Conservation (phyloP, 2,329 filamentous ascomycete genomes). For the Elsinoe fawcettii region DNA sequence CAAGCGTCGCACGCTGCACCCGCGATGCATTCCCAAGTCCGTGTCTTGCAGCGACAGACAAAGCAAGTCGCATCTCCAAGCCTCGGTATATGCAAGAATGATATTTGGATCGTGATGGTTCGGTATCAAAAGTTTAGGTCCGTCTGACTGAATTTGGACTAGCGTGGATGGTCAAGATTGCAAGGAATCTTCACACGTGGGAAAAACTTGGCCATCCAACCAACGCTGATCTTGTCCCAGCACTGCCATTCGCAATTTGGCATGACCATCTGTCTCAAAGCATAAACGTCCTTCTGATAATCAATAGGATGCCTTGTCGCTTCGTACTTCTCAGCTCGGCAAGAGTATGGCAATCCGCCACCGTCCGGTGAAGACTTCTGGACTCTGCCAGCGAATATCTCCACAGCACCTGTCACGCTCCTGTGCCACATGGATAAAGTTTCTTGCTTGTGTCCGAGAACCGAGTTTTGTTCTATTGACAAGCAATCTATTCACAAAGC, state of each 20-base stretch:
- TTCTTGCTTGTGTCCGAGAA: neutral
- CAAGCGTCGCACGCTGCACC: slow-evolving; percentile 34
- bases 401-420: neutral
- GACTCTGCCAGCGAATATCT: neutral
- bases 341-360: neutral
- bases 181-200: neutral
- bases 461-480: neutral
- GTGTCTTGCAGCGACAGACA: slow-evolving; percentile 9
- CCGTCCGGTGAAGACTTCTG: neutral
- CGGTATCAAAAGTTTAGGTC: neutral
- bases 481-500: neutral
- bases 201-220: neutral
- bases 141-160: neutral
- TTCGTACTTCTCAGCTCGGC: neutral
- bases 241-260: neutral
- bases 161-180: neutral
- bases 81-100: neutral
- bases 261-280: neutral
- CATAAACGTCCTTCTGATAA: neutral
- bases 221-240: neutral
- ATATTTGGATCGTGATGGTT: neutral
- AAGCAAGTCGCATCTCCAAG: slow-evolving; percentile 14
- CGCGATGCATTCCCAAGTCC: slow-evolving; percentile 37
- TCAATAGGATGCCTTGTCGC: neutral
- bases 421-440: neutral